Evolutionary conservation across 2,329 filamentous ascomycete species (phyloP).

Genomic region (Colletotrichum spinosum): DNA sequence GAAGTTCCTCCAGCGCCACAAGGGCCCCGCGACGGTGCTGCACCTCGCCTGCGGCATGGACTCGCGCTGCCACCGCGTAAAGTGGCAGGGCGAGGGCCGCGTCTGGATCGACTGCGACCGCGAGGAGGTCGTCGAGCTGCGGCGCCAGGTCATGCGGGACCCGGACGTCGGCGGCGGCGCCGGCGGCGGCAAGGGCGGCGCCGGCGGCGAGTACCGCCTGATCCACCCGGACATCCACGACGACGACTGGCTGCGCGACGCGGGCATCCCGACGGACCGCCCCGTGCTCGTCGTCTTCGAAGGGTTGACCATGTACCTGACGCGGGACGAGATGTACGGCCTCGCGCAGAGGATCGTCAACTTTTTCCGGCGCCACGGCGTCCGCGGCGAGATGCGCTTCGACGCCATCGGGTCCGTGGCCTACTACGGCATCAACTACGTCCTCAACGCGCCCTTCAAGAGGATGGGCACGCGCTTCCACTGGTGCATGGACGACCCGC

Average conservation of each 20-base stretch:
- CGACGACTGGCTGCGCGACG: slow-evolving; percentile 44
- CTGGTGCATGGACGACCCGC: slow-evolving; percentile 23
- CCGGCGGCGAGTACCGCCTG: slow-evolving; percentile 41
- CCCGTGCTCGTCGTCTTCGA: slow-evolving; percentile 48
- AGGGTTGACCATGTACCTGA: slow-evolving; percentile 47
- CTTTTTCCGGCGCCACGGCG: slow-evolving; percentile 43
- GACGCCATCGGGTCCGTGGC: slow-evolving; percentile 17
- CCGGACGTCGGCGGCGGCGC: slow-evolving; percentile 2
- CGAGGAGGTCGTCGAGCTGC: slow-evolving; percentile 48
- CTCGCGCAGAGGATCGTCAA: slow-evolving; percentile 41
- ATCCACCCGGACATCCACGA: slow-evolving; percentile 42
- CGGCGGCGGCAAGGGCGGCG: neutral
- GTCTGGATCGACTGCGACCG: slow-evolving; percentile 51
- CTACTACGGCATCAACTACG: slow-evolving; percentile 4
- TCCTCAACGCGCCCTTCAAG: slow-evolving; percentile 16
- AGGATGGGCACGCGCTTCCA: slow-evolving; percentile 21
- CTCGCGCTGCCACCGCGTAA: slow-evolving; percentile 42
- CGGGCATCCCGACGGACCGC: slow-evolving; percentile 43
- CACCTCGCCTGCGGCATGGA: slow-evolving; percentile 48
- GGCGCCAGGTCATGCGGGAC: slow-evolving; percentile 41
- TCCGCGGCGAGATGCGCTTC: slow-evolving; percentile 35
- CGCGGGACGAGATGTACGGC: slow-evolving; percentile 40
- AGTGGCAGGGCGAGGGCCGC: slow-evolving; percentile 37
- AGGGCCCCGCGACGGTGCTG: slow-evolving; percentile 42
- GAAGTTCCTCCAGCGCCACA: slow-evolving; percentile 42